Evolutionary conservation across 2,329 filamentous ascomycete species (phyloP).

Genomic region (Arthrobotrys sinensis): DNA sequence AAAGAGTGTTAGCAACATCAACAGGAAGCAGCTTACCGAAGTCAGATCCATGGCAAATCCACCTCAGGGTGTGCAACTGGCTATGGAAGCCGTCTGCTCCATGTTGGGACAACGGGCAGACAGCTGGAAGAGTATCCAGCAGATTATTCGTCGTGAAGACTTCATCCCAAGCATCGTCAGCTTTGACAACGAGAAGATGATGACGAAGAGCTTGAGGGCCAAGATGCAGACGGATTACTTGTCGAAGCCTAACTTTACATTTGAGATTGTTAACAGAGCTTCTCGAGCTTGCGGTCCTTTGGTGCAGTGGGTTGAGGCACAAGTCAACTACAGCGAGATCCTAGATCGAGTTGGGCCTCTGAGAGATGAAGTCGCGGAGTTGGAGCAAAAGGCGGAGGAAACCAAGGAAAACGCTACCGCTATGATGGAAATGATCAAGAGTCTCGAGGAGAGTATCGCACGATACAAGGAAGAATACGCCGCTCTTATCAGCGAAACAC

Average conservation of each 20-base stretch:
- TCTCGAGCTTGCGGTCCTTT: constrained; percentile 97
- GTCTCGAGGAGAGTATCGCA: constrained; percentile 89
- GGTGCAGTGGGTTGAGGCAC: constrained; percentile 96
- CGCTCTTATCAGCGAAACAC: constrained; percentile 93
- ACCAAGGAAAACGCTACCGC: constrained; percentile 95
- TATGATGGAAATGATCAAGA: constrained; percentile 87
- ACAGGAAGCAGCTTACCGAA: constrained; percentile 95
- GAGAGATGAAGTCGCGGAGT: constrained; percentile 86
- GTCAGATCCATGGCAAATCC: constrained; percentile 97
- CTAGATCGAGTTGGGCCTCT: constrained; percentile 93
- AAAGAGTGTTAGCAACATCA: constrained; percentile 98
- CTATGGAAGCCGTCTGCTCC: constrained; percentile 96
- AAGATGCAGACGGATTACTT: constrained; percentile 96
- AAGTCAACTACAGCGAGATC: constrained; percentile 98
- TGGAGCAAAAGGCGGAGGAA: constrained; percentile 89
- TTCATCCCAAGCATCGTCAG: constrained; percentile 98
- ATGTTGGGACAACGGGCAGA: constrained; percentile 89
- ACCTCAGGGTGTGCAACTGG: constrained; percentile 88
- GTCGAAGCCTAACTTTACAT: constrained; percentile 94
- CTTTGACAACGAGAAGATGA: constrained; percentile 94
- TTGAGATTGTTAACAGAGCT: constrained; percentile 94
- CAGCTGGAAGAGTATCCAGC: constrained; percentile 92
- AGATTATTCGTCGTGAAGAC: constrained; percentile 89
- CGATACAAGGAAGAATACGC: constrained; percentile 98
- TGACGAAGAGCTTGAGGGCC: constrained; percentile 84